Evolutionary conservation across 345 rosid species (phyloP), one percentile per base, ranked within the genome.

Genomic region (Euclidium syriacum): DNA sequence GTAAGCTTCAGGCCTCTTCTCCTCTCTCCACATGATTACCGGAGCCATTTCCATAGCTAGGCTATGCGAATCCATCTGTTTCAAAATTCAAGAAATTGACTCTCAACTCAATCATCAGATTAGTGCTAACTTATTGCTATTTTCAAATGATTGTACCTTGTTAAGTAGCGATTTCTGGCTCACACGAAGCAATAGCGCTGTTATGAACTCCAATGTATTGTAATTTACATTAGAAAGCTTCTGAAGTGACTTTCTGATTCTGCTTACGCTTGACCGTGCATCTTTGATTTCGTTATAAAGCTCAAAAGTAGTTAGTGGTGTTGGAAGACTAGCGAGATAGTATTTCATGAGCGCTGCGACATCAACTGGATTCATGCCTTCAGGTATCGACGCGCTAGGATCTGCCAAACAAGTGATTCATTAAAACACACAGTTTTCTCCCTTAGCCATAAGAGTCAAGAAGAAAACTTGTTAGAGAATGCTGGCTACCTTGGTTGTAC

Each of bases 301-400:
- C 73, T 84, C 91, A 73, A 82, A 85, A 18, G 96, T 87, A 40
- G 86, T 82, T 44, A 92, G 75, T 14, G 98, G 95, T 67, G 79
- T 85, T 1, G 96, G 95, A 80, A 92, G 96, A 75, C 98, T 92
- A 14, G 96, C 89, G 39, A 92, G 88, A 72, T 87, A 92, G 70
- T 77, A 92, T 67, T 92, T 92, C 65, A 73, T 55, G 15, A 92
- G 79, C 52, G 81, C 85, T 14, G 98, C 95, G 14, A 84, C 85
- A 67, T 85, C 90, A 74, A 79, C 36, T 49, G 95, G 82, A 74
- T 75, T 84, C 58, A 83, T 40, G 19, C 91, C 88, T 71, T 89
- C 98, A 4, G 94, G 95, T 67, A 89, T 68, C 63, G 86, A 65
- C 26, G 90, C 83, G 62, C 73, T 80, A 33, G 77, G 76, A 73